Percentiles rank a stretch among this genome's conserved stretches.
Evolutionary conservation across 2,329 filamentous ascomycete species (phyloP).

Genomic region (Phyllosticta citribraziliensis): DNA sequence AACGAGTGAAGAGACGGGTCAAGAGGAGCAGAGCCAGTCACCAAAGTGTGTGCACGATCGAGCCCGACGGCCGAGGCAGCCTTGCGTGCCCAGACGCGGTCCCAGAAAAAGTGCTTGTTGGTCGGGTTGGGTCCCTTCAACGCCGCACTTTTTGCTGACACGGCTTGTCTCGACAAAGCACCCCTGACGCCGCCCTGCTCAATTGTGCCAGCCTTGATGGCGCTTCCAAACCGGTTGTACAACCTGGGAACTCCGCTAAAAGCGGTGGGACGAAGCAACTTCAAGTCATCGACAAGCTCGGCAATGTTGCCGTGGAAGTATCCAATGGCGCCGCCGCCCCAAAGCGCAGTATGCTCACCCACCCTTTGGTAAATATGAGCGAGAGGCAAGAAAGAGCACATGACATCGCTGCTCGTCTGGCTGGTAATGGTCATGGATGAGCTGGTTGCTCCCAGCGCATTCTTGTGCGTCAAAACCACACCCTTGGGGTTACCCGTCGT

Average conservation of each 20-base stretch:
- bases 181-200: constrained; percentile 73
- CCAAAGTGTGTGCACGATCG: constrained; percentile 60
- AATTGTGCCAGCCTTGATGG: constrained; percentile 68
- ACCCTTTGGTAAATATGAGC: constrained; percentile 92
- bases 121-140: constrained; percentile 70
- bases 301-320: constrained; percentile 91
- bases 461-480: constrained; percentile 71
- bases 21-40: constrained; percentile 83
- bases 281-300: constrained; percentile 82
- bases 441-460: constrained; percentile 64
- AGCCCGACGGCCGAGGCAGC: constrained; percentile 75
- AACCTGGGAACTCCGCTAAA: constrained; percentile 87
- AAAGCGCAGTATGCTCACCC: constrained; percentile 64
- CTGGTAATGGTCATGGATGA: constrained; percentile 46
- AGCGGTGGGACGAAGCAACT: constrained; percentile 69
- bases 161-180: constrained; percentile 66
- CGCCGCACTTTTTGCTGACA: constrained; percentile 68
- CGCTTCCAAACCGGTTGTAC: constrained; percentile 81
- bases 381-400: constrained; percentile 81
- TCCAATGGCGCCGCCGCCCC: constrained; percentile 65
- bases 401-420: constrained; percentile 50
- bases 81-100: constrained; percentile 85
- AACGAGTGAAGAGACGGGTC: constrained; percentile 84
- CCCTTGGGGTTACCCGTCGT: constrained; percentile 78
- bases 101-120: constrained; percentile 68